Base-by-base conservation (phyloP, 140 eudicot species). In the Artemisia princeps region DNA sequence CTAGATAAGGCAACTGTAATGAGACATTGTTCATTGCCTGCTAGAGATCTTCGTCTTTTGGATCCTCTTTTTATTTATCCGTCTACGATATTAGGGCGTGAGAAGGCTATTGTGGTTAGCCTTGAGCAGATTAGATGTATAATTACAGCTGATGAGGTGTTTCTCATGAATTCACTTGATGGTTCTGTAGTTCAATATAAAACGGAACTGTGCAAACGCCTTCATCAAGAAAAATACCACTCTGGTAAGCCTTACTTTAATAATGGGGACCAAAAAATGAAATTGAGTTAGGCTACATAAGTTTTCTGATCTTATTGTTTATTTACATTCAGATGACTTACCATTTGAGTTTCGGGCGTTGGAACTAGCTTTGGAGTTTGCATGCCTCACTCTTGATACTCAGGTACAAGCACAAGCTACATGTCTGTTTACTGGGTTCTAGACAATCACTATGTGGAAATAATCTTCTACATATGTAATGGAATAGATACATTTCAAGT, bases 71-170 rank as follows among this genome's bases (percentile, higher is more conserved):
- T 92, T 72, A 92, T 92, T 11, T 85, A 92, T 70, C 96, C 98
- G n/a, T 92, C 95, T 28, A 78, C 96, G 2, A 84, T 92, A 74
- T 76, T 92, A 66, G 98, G 98, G 13, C 90, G 98, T 60, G 98
- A 92, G 73, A 83, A 88, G 65, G 98, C 98, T 51, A 86, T 92
- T 77, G 98, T 92, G 14, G 94, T 88, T 55, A 88, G 89, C 56
- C 95, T 92, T 69, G 98, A 92, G 59, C 95, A 84, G 77, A 88
- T 92, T 73, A 81, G 98, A 78, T 92, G 98, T 72, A 76, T 92
- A 74, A 92, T 92, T 66, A 92, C 96, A 17, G 96, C 96, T 50
- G 98, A 92, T 74, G 98, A 92, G 83, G 98, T 88, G 65, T 81
- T 85, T 45, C 75, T 92, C 71, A 88, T 83, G 96, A 88, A 92